phyloP scores from a whole-genome alignment of 2,329 filamentous ascomycete genomes.

The Remersonia thermophila region DNA sequence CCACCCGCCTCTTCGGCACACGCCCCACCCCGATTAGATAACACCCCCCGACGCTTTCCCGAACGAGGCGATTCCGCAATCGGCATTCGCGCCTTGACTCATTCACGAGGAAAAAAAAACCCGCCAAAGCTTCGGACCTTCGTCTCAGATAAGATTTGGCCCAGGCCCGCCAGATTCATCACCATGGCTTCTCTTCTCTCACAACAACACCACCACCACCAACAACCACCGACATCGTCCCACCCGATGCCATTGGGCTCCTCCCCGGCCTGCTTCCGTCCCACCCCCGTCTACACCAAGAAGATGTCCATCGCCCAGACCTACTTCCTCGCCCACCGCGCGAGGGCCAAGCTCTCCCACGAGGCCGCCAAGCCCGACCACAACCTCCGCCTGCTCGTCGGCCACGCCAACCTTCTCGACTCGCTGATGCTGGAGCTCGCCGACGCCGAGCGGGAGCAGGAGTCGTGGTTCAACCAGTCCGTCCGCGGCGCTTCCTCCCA shows the following conservation, averaged over 20 bases:
- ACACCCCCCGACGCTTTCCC: conserved; percentile 10
- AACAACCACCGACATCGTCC: background rate
- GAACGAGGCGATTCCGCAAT: conserved; percentile 14
- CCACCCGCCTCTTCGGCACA: conserved; percentile 1
- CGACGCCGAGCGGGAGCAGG: conserved; percentile 89
- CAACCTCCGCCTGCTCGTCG: conserved; percentile 87
- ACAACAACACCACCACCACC: conserved; percentile 10
- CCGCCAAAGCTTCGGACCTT: conserved; percentile 6
- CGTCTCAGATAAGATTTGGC: conserved; percentile 11
- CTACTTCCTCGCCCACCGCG: conserved; percentile 96
- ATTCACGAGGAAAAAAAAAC: conserved; percentile 11
- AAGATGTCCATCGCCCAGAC: conserved; percentile 92
- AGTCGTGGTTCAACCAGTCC: conserved; percentile 95
- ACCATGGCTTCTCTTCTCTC: conserved; percentile 16
- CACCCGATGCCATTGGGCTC: conserved; percentile 9
- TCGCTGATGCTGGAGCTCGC: conserved; percentile 80
- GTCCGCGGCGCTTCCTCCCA: conserved; percentile 56
- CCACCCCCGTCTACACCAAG: conserved; percentile 30
- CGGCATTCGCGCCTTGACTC: conserved; percentile 18
- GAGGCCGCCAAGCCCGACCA: conserved; percentile 88
- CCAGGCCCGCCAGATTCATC: conserved; percentile 7
- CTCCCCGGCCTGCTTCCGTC: conserved; percentile 18
- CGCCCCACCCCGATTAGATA: conserved; percentile 7
- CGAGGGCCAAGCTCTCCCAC: conserved; percentile 84
- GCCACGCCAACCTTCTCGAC: conserved; percentile 96